Evolutionary conservation across 306 rosid genomes (phyloP), one percentile per base, ranked within the genome.

Genomic region (Fagus sylvatica): DNA sequence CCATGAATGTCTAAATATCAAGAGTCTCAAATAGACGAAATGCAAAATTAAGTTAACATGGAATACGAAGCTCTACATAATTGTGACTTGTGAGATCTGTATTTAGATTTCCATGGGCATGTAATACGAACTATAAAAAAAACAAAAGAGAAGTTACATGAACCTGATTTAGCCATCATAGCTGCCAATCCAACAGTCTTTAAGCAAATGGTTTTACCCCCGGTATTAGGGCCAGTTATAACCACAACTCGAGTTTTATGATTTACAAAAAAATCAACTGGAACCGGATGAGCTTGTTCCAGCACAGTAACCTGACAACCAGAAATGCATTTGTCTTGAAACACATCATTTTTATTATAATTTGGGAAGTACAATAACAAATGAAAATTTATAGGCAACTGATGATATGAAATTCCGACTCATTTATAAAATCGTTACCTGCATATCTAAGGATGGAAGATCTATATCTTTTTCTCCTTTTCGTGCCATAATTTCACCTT

Each of bases 101-200:
- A 40, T 9, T 60, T 41, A 28, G 48, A 42, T 51, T 22, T 83
- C 48, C 39, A 62, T 40, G 51, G 30, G 74, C 65, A 72, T 12
- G 43, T 46, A 71, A 71, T 41, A 41, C 28, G 28, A 48, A 39
- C 46, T 66, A 56, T 10, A 4, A 3, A 5, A 51, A 34, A 33
- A 55, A 16, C 59, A 32, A 41, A 59, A 53, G 43, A 75, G 10
- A 77, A 41, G 51, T 77, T 56, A 60, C 76, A 74, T 22, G 59
- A 60, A 95, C 99, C 98, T 95, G 99, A 92, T 82, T 89, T 95
- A 76, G 98, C 98, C 99, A 95, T 92, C 93, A 91, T 90, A 77
- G 93, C 97, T 84, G 98, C 93, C 90, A 93, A 86, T 83, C 97
- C 99, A 46, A 95, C 62, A 5, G 99, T 95, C 84, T 95, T 93